Evolutionary conservation across 2,329 filamentous ascomycete species (phyloP), one percentile per base, ranked within the genome.

Genomic region (Onygena corvina): DNA sequence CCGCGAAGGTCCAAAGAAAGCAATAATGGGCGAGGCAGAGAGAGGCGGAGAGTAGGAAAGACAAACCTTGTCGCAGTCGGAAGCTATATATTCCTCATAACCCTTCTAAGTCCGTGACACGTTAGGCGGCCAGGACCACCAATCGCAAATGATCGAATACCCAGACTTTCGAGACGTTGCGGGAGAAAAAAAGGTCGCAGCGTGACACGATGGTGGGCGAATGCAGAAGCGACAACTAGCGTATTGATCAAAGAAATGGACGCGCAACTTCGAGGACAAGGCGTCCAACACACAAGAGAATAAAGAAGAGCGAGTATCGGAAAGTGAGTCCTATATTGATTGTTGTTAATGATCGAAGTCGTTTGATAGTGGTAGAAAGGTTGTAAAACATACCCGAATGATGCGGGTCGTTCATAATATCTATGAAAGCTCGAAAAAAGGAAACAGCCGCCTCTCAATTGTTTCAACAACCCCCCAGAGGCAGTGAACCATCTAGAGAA

Each of bases 211-310:
- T 4, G 27, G n/a, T n/a, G n/a, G n/a, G 27, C 12, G 21, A 27
- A 3, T 27, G 20, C 38, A 7, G 27, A 23, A 8, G 21, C 12
- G 12, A 42, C n/a, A n/a, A n/a, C n/a, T 27, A 23, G 38, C 21
- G 38, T 20, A 27, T 42, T n/a, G 11, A 14, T 42, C 38, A 42
- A 42, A 42, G 38, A 42, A 42, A 42, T 42, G 27, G 38, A n/a
- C 38, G 38, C 38, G 38, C 38, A n/a, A 42, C 25, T 42, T 23
- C 38, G 21, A 27, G 11, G 11, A 20, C 16, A 9, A 23, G 18
- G 7, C 12, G 14, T 14, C 38, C 38, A 27, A 42, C 21, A n/a
- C n/a, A n/a, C n/a, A n/a, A n/a, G 21, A 25, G 38, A 11, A n/a
- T 42, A 25, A 42, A 42, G 38, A 16, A 42, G 7, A n/a, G 16